Evolutionary conservation across 805 yeast genomes (phyloP), one percentile per base, ranked within the genome.

Genomic region (Blastobotrys muscicola): DNA sequence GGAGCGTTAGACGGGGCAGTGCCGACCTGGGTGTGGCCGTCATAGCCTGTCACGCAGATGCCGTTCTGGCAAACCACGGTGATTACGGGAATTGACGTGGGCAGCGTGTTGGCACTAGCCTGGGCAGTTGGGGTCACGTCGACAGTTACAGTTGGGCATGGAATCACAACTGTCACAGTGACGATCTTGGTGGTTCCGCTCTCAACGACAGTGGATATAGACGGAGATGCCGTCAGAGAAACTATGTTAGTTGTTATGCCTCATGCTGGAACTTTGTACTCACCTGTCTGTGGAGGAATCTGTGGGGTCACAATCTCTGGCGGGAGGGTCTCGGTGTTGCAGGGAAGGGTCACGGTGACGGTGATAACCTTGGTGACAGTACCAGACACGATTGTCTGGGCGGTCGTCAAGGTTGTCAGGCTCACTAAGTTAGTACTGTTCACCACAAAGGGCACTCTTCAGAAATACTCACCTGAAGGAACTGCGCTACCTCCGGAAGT

Each of bases 131-230:
- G 34, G 13, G 30, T 35, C 32, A 16, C 29, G 13, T 33, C 31
- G 10, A 41, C 23, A 2, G 48, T 45, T 12, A 42, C 43, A 23
- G 48, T 45, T 15, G 46, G 49, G 37, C 52, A 50, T 4, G 53
- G 53, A 11, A 48, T 15, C 6, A 50, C 39, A 8, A 50, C 42
- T 2, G 49, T 38, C n/a, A 48, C 38, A 2, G 45, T 46, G 2
- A 42, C 35, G 5, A 20, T 12, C 12, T 30, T 36, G 11, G 50
- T 45, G 3, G 41, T 43, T 2, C 49, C 48, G 10, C 26, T 31
- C 9, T 16, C 14, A 15, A 46, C 44, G 8, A 51, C 36, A 2
- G 47, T 10, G 4, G 41, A 44, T 7, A 49, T 41, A 13, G 48
- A 40, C 15, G 36, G 31, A 11, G 43, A 13, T 2, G 41, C 31